Evolutionary conservation across 139 green algal genomes (phyloP), one percentile per base, ranked within the genome.

Genomic region (Haematococcus sp.): DNA sequence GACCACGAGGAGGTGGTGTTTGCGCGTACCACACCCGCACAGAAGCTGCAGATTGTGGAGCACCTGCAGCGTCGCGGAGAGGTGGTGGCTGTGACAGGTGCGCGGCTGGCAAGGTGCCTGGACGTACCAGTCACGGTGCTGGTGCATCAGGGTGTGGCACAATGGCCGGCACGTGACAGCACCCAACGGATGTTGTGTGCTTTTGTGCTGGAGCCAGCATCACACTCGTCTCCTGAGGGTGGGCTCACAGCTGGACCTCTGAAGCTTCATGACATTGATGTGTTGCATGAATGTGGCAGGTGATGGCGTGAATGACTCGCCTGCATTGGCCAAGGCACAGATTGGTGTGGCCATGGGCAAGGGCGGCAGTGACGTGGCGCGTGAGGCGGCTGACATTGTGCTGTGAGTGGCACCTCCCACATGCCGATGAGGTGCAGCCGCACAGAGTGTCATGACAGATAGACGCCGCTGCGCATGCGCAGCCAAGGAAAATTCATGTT

Each of bases 301-400:
- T 28, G 87, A 92, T 63, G 87, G 87, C 44, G 87, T 94, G 19
- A 96, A 96, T 73, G 91, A 96, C 78, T 81, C 87, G 4, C 91
- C 91, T 15, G 91, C 91, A 23, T 83, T 96, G 19, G 92, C 92
- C 76, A 84, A 85, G 61, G 89, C 78, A 0, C 79, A 96, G 68
- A 91, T 94, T 66, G 89, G 89, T 34, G 84, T 95, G 20, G 86
- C 88, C 49, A 96, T 96, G 89, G 89, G 89, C 54, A 89, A 88
- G 51, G 86, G 87, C 25, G 88, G 85, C 27, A 86, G 85, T 2
- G 87, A 90, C 32, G 80, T 85, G 34, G 76, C 80, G 23, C 69
- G 88, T 76, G 88, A 93, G 75, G 79, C 88, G 16, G 84, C 88
- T 55, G 86, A 90, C 77, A 94, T 95, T 74, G 88, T 95, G 46